Conservation (phyloP, 2,329 filamentous ascomycete species). For the Hypoxylon sp. region DNA sequence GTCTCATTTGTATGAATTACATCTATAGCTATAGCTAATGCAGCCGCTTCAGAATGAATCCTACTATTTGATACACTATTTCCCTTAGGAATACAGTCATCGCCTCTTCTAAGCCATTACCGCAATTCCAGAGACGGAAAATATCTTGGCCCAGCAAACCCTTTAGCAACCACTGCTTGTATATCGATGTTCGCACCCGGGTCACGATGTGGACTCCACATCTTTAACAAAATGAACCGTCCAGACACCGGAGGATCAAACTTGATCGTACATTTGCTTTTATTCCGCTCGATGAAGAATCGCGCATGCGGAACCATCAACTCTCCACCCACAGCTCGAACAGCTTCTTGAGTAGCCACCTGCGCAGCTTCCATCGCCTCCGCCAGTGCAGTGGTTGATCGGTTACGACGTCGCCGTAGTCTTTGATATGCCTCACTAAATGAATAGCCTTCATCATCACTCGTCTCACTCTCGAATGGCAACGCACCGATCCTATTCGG, state of each 20-base stretch:
- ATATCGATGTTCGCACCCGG: slow-evolving; percentile 85
- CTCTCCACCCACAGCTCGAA: slow-evolving; percentile 70
- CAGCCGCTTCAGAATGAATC: slow-evolving; percentile 1
- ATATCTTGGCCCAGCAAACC: slow-evolving; percentile 87
- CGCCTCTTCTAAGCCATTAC: slow-evolving; percentile 55
- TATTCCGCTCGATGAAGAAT: slow-evolving; percentile 87
- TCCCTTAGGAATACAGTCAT: background rate
- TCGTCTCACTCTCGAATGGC: slow-evolving; percentile 67
- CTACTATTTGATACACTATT: slow-evolving; percentile 20
- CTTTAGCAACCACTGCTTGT: slow-evolving; percentile 85
- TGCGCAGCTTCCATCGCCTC: slow-evolving; percentile 65
- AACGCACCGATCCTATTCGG: slow-evolving; percentile 69
- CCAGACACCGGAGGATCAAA: slow-evolving; percentile 88
- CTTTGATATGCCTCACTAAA: slow-evolving; percentile 51
- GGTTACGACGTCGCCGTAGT: slow-evolving; percentile 50
- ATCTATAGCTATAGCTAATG: slow-evolving; percentile 3
- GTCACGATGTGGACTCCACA: slow-evolving; percentile 84
- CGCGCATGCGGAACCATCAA: slow-evolving; percentile 81
- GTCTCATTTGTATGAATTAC: no score
- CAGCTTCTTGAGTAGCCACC: slow-evolving; percentile 70
- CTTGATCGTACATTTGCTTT: slow-evolving; percentile 87
- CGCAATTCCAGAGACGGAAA: slow-evolving; percentile 79
- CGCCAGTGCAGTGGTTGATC: slow-evolving; percentile 54
- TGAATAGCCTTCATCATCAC: slow-evolving; percentile 58
- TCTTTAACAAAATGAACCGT: slow-evolving; percentile 87